Base-by-base conservation (phyloP, 2,329 filamentous ascomycete species). In the Colletotrichum aenigma region DNA sequence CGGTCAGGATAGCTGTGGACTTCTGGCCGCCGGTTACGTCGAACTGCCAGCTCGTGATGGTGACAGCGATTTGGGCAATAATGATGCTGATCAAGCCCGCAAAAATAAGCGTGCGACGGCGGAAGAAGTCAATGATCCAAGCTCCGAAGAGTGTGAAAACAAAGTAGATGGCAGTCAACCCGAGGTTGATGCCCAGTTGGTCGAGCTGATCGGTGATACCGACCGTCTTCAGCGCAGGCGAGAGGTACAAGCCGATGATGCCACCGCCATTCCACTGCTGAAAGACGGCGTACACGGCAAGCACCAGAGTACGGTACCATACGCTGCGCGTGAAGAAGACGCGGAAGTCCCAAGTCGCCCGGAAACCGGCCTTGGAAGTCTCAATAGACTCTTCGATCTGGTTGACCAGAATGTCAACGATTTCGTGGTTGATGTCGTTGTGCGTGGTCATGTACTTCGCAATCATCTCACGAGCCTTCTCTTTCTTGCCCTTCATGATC, bases 11-110 rank as follows among this genome's bases (percentile, higher is more conserved):
- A 7, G 85, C 85, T 6, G 85, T 64, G 1, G 61, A 21, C n/a
- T 13, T 36, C 34, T 36, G 7, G 34, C 61, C 55, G 13, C 55
- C 61, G 12, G 61, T 43, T 0, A 84, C 28, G 10, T 78, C 79
- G 76, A 86, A 89, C 68, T 85, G 84, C 88, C 87, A 88, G 7
- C 86, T 86, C 2, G 87, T 88, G 62, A 89, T 87, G 1, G 87
- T 88, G 8, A 85, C 84, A 10, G 85, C 83, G 6, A 83, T 86
- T 76, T 89, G 87, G 66, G 87, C 82, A 74, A 86, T 71, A 24
- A 88, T 84, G 78, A 88, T 87, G 55, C 81, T 84, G 34, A 74
- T 34, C 7, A 77, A 62, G 4, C 76, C 76, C 2, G 76, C 74
- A 21, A 77, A 77, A 15, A 77, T 88, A 38, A 89, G 81, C 1